These are phyloP conservation scores for Firmiana major DNA, from an alignment of 345 rosid genomes.

Conservation along the genomic window DNA sequence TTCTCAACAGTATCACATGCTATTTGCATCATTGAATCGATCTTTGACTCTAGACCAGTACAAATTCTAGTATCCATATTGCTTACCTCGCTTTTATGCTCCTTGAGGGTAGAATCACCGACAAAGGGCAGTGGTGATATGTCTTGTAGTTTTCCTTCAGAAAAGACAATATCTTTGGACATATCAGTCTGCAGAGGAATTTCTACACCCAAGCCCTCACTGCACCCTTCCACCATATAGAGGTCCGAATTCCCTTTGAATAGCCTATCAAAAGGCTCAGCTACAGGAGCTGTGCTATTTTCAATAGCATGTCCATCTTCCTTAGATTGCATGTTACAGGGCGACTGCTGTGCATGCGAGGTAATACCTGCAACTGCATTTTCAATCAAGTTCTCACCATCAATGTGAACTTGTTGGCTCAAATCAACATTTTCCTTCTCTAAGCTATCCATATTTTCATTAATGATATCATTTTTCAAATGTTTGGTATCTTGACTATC, in stretches of 20 bases:
- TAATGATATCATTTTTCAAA: conserved; percentile 21
- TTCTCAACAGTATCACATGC: conserved; percentile 16
- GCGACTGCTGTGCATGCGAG: conserved; percentile 20
- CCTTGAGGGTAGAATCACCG: conserved; percentile 16
- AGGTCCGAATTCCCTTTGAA: conserved; percentile 30
- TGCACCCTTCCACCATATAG: conserved; percentile 33
- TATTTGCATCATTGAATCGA: conserved; percentile 21
- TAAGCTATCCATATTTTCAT: conserved; percentile 23
- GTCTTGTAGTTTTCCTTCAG: conserved; percentile 11
- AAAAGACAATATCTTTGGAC: conserved; percentile 22
- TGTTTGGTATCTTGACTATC: conserved; percentile 27
- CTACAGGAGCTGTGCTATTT: conserved; percentile 21
- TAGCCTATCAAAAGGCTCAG: conserved; percentile 27
- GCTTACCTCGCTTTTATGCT: conserved; percentile 25
- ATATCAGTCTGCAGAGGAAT: conserved; percentile 19
- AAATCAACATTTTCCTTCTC: conserved; percentile 17
- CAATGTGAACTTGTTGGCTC: conserved; percentile 21
- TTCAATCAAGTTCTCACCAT: conserved; percentile 25
- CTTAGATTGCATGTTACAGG: conserved; percentile 20
- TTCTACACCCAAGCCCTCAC: conserved; percentile 15
- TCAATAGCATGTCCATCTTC: conserved; percentile 25
- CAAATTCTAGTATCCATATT: conserved; percentile 14
- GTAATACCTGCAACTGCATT: conserved; percentile 18
- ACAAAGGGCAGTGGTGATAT: conserved; percentile 16
- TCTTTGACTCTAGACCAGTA: conserved; percentile 17